Conservation (phyloP, 305 asterid genomes). For the Euphrasia arctica region DNA sequence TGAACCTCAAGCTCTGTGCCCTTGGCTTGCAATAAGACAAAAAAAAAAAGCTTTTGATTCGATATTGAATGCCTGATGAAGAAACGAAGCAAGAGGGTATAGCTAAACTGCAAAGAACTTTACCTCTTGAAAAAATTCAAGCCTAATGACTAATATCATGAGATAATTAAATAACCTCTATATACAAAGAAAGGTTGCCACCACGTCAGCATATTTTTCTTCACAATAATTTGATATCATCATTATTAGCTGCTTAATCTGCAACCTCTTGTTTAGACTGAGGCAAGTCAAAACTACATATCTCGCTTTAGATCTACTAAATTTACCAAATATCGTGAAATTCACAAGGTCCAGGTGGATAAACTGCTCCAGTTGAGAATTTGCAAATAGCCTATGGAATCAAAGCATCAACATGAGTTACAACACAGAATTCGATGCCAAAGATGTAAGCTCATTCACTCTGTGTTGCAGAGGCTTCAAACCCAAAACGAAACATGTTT, state of each 20-base stretch:
- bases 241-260: too few relatives aligned
- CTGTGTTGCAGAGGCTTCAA: not conserved
- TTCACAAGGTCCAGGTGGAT: slow-evolving; percentile 85
- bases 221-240: too few relatives aligned
- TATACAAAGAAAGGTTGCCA: not conserved
- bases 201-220: not conserved
- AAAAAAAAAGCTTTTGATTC: slow-evolving; percentile 3
- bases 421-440: slow-evolving; percentile 13
- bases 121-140: not conserved
- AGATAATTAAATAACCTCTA: not conserved
- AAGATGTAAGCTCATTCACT: not conserved
- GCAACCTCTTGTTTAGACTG: not conserved
- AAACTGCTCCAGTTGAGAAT: slow-evolving; percentile 64
- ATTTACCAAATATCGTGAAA: slow-evolving; percentile 19
- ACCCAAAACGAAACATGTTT: not conserved
- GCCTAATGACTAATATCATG: not conserved
- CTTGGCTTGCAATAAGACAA: slow-evolving; percentile 26
- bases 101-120: not conserved
- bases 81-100: not conserved
- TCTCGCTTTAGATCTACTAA: not conserved
- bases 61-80: slow-evolving; percentile 13
- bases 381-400: slow-evolving; percentile 57
- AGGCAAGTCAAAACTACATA: not conserved
- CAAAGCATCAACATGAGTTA: slow-evolving; percentile 25
- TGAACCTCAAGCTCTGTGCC: slow-evolving; percentile 68